Conservation (phyloP, 75 land plant genomes). For the Picea glauca region DNA sequence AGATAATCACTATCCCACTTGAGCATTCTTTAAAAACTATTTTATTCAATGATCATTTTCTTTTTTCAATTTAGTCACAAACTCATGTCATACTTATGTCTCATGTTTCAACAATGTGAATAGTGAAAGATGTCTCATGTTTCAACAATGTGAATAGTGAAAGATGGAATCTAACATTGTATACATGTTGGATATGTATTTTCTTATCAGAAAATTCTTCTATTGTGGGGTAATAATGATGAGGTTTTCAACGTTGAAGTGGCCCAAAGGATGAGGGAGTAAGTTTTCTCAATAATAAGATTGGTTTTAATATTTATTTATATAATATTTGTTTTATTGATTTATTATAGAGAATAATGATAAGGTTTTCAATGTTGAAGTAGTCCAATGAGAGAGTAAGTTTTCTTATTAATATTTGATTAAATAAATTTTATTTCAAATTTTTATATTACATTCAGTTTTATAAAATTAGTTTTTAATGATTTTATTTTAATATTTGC, state of each 20-base stretch:
- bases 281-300: constrained; percentile 15
- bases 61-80: too few relatives aligned
- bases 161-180: background rate
- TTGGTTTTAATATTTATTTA: too few relatives aligned
- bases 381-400: too few relatives aligned
- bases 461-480: background rate
- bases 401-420: too few relatives aligned
- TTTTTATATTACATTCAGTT: too few relatives aligned
- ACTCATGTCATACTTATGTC: too few relatives aligned
- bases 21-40: too few relatives aligned
- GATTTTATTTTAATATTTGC: background rate
- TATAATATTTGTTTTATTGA: background rate
- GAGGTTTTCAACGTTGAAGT: constrained; percentile 69
- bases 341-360: too few relatives aligned
- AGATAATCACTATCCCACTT: too few relatives aligned
- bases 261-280: constrained; percentile 72
- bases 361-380: too few relatives aligned
- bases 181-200: background rate
- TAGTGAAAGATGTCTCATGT: background rate
- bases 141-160: background rate
- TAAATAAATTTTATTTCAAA: too few relatives aligned
- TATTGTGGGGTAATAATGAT: constrained; percentile 89
- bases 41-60: too few relatives aligned
- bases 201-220: constrained; percentile 51
- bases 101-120: background rate